These are phyloP conservation scores for Komagataella kurtzmanii DNA, from an alignment of 805 yeast genomes.

Conservation along the genomic window DNA sequence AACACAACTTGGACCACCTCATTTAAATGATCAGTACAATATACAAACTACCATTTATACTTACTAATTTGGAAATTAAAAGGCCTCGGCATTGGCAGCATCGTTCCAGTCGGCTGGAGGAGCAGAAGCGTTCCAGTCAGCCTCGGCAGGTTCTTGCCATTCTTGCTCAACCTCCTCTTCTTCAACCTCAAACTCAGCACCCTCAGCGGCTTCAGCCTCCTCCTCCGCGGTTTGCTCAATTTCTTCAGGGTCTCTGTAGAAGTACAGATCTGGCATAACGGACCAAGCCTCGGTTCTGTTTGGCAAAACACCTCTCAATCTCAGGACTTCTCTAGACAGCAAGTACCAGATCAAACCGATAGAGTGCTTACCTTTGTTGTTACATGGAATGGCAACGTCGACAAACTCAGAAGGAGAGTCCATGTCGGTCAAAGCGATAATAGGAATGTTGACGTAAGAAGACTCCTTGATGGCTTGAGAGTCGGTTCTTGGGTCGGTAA, in stretches of 20 bases:
- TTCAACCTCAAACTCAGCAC: conserved; percentile 47
- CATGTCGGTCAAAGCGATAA: conserved; percentile 95
- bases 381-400: conserved; percentile 99
- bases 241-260: conserved; percentile 99
- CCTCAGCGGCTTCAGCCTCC: conserved; percentile 51
- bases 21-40: neutral
- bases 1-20: neutral
- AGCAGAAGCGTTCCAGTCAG: conserved; percentile 60
- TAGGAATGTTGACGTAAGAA: conserved; percentile 99
- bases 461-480: conserved; percentile 99
- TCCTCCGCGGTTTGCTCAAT: conserved; percentile 55
- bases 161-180: conserved; percentile 54
- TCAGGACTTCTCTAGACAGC: conserved; percentile 96
- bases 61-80: conserved; percentile 1
- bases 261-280: conserved; percentile 99
- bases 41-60: neutral
- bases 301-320: conserved; percentile 96
- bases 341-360: conserved; percentile 99
- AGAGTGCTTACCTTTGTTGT: conserved; percentile 99
- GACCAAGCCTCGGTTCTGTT: conserved; percentile 97
- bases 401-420: conserved; percentile 99
- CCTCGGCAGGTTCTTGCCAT: conserved; percentile 40
- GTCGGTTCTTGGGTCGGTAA: conserved; percentile 99
- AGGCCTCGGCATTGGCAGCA: conserved; percentile 36
- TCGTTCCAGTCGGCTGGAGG: conserved; percentile 36